These are phyloP conservation scores for Podospora conica DNA, from an alignment of 495 filamentous ascomycete genomes.

Conservation along the genomic window DNA sequence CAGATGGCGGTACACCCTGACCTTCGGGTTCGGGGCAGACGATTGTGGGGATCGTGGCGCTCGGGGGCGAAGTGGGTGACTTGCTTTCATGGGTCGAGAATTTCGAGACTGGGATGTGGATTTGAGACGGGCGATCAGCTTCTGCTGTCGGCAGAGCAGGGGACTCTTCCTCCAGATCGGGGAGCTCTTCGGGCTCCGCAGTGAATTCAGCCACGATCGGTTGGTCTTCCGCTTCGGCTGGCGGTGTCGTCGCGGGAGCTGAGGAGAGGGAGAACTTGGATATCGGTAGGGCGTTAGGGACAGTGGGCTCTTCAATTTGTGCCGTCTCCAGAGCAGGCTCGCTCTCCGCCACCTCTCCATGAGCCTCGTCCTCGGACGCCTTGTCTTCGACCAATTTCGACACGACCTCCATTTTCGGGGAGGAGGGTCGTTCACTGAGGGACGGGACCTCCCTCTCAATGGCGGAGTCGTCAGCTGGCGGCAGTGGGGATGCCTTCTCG, in stretches of 20 bases:
- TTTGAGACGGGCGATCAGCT: constrained; percentile 10
- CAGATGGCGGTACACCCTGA: neutral
- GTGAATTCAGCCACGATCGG: constrained; percentile 3
- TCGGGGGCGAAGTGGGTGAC: constrained; percentile 2
- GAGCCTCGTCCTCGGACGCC: neutral
- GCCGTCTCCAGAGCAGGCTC: neutral
- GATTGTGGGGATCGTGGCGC: constrained; percentile 13
- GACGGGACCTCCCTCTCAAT: neutral
- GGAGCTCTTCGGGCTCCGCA: neutral
- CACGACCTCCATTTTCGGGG: neutral
- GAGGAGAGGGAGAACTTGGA: constrained; percentile 28
- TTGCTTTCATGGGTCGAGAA: constrained; percentile 41
- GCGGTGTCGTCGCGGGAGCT: neutral
- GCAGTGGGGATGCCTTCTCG: neutral
- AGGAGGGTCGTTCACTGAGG: neutral
- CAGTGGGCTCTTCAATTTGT: neutral
- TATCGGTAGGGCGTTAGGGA: constrained; percentile 14
- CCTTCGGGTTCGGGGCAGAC: constrained; percentile 5
- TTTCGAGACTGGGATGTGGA: constrained; percentile 42
- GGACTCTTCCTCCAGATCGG: neutral
- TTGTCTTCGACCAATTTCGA: neutral
- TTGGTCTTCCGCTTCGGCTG: neutral
- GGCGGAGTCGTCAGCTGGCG: neutral
- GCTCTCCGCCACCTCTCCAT: neutral
- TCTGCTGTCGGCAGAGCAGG: neutral